Percentiles rank a stretch among this genome's conserved stretches.
These are phyloP conservation scores for Mucor racemosus DNA, from an alignment of 371 early-diverging fungal genomes.

Conservation along the genomic window DNA sequence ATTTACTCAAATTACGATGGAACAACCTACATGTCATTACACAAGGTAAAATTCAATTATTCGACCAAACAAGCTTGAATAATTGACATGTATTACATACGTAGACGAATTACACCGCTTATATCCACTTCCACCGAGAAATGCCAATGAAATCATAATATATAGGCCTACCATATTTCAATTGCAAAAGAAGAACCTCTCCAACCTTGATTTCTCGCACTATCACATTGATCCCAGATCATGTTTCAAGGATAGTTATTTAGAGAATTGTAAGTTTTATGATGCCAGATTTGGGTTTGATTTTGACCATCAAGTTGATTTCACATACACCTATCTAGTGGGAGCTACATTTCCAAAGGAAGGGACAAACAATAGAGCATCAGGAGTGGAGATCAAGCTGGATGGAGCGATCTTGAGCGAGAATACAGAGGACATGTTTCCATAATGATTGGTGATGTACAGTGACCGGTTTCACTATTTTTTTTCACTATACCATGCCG, in stretches of 20 bases:
- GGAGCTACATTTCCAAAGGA: constrained; percentile 34
- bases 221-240: constrained; percentile 48
- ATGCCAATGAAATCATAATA: not conserved
- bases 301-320: constrained; percentile 37
- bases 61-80: no score
- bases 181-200: constrained; percentile 29
- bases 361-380: constrained; percentile 28
- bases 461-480: constrained; percentile 15
- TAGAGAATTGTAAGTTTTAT: constrained; percentile 36
- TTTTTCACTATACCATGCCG: not conserved
- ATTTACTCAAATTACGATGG: constrained; percentile 37
- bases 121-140: constrained; percentile 28
- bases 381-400: constrained; percentile 13
- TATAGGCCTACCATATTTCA: constrained; percentile 24
- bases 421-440: not conserved
- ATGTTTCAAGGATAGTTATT: constrained; percentile 35
- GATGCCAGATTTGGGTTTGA: constrained; percentile 42
- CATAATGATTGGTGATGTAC: not conserved
- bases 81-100: not conserved
- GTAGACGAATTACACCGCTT: constrained; percentile 30
- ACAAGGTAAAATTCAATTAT: constrained; percentile 30
- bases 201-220: constrained; percentile 36
- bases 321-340: constrained; percentile 28
- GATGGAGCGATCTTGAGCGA: constrained; percentile 18
- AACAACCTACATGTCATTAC: constrained; percentile 31